Evolutionary conservation across 768 basidiomycete species (phyloP).

Genomic region (Amanita fuliginea): DNA sequence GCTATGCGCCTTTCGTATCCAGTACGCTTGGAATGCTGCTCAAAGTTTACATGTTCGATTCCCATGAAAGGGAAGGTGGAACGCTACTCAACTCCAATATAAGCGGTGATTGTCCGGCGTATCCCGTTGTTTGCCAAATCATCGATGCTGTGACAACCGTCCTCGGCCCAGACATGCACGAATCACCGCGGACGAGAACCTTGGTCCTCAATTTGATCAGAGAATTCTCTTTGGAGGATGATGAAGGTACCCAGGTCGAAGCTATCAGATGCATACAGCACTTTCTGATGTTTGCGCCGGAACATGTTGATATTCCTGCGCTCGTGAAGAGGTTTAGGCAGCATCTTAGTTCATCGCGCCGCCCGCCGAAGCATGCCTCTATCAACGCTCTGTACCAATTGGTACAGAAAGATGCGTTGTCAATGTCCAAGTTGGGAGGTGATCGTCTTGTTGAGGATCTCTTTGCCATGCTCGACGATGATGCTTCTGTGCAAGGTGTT

Average conservation of each 20-base stretch:
- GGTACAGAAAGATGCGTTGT: constrained; percentile 86
- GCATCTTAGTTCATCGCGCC: constrained; percentile 69
- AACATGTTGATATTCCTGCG: constrained; percentile 71
- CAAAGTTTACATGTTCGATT: constrained; percentile 81
- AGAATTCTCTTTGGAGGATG: constrained; percentile 76
- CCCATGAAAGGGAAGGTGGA: constrained; percentile 91
- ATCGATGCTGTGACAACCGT: constrained; percentile 91
- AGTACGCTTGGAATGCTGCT: constrained; percentile 84
- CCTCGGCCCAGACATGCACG: constrained; percentile 91
- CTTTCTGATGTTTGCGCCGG: constrained; percentile 90
- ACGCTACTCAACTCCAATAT: constrained; percentile 72
- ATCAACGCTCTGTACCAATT: constrained; percentile 96
- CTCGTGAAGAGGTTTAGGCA: constrained; percentile 69
- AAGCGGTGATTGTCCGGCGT: constrained; percentile 84
- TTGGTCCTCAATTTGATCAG: constrained; percentile 78
- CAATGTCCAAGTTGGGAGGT: constrained; percentile 89
- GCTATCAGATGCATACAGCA: constrained; percentile 96
- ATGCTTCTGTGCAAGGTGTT: constrained; percentile 89
- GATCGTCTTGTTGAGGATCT: constrained; percentile 90
- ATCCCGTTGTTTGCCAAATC: constrained; percentile 84
- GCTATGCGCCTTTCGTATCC: constrained; percentile 82
- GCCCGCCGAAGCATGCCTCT: constrained; percentile 85
- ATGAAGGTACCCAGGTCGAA: constrained; percentile 84
- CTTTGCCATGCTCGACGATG: constrained; percentile 92
- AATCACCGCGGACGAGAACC: constrained; percentile 67